phyloP scores from a whole-genome alignment of 129 eudicot species.

The Flaveria robusta region DNA sequence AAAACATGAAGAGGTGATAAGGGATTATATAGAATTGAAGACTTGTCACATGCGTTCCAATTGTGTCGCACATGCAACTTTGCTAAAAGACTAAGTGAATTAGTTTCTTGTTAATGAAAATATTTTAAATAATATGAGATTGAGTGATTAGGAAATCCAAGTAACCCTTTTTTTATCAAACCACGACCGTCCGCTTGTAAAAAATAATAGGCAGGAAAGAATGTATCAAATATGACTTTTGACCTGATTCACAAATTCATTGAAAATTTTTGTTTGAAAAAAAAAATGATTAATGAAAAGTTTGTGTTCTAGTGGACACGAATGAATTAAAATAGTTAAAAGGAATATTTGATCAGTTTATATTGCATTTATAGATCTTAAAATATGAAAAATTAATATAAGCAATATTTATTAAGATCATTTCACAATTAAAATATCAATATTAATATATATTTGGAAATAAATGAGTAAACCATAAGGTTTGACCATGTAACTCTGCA shows the following conservation, averaged over 20 bases:
- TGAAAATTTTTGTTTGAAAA: neutral
- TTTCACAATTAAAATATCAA: neutral
- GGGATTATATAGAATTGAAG: conserved; percentile 38
- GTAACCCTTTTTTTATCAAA: conserved; percentile 31
- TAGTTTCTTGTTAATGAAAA: neutral
- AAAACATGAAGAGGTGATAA: conserved; percentile 20
- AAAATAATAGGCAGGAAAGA: neutral
- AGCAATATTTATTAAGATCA: no score
- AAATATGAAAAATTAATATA: no score
- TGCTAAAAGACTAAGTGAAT: conserved; percentile 30
- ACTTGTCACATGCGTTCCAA: conserved; percentile 29
- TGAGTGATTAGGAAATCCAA: conserved; percentile 26
- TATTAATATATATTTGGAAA: neutral
- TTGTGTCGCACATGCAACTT: conserved; percentile 39
- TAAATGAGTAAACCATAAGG: conserved; percentile 21
- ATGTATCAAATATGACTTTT: conserved; percentile 25
- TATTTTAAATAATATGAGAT: conserved; percentile 21
- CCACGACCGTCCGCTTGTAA: conserved; percentile 31
- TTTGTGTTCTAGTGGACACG: no score
- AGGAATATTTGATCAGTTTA: conserved; percentile 14
- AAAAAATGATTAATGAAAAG: neutral
- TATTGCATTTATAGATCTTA: neutral
- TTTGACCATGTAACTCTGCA: conserved; percentile 37
- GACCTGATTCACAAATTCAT: conserved; percentile 3
- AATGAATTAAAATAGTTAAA: no score